Conservation (phyloP, 345 rosid genomes). For the Euphorbia tirucalli region DNA sequence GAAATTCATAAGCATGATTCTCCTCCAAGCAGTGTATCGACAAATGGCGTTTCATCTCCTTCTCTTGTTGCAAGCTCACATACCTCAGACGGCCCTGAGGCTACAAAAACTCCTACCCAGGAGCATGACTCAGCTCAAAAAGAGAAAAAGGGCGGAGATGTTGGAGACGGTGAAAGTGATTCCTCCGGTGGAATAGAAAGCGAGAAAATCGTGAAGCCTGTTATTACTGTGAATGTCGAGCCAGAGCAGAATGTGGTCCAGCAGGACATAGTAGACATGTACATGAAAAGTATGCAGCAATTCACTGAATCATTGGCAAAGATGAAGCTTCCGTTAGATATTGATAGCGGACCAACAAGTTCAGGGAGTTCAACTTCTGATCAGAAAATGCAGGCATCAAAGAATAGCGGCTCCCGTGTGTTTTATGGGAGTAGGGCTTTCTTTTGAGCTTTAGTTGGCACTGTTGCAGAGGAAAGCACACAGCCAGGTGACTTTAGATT, state of each 20-base stretch:
- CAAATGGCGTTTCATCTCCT: constrained; percentile 75
- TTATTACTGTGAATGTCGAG: constrained; percentile 53
- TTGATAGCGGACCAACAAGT: constrained; percentile 62
- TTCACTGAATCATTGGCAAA: constrained; percentile 98
- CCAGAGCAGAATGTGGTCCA: constrained; percentile 77
- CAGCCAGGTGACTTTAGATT: constrained; percentile 63
- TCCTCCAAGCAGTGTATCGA: constrained; percentile 75
- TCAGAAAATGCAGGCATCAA: constrained; percentile 60
- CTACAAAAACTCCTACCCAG: constrained; percentile 24
- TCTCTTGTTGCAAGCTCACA: constrained; percentile 59
- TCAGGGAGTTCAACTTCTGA: constrained; percentile 88
- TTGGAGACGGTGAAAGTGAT: constrained; percentile 44
- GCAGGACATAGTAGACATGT: constrained; percentile 97
- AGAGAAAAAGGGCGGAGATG: constrained; percentile 37
- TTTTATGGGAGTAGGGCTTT: constrained; percentile 97
- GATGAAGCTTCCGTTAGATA: constrained; percentile 97
- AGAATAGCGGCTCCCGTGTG: constrained; percentile 79
- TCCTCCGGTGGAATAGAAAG: constrained; percentile 46
- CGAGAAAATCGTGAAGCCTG: constrained; percentile 46
- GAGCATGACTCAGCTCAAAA: constrained; percentile 44
- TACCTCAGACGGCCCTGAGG: constrained; percentile 44
- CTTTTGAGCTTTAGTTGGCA: constrained; percentile 55
- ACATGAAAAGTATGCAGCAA: constrained; percentile 99
- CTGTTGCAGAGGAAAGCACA: constrained; percentile 43
- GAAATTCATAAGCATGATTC: constrained; percentile 62